A percentile compares a stretch with the other conserved stretches of the same genome.
Evolutionary conservation across 768 basidiomycete genomes (phyloP).

Genomic region (Boletus edulis): DNA sequence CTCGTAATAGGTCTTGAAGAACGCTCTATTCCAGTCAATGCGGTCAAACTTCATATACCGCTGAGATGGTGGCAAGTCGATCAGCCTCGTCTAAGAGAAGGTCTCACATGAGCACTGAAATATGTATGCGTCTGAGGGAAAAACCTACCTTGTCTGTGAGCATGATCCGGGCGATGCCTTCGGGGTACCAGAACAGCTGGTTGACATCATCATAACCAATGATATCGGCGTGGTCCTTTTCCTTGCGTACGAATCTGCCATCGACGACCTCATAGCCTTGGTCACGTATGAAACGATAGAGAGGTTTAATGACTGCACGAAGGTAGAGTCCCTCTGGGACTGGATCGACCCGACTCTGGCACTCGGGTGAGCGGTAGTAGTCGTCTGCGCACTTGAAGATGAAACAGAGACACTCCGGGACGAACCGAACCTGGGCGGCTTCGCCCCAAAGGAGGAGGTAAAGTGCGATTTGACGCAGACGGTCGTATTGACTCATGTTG

Average conservation of each 20-base stretch:
- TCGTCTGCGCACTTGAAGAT: conserved; percentile 99
- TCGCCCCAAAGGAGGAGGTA: conserved; percentile 98
- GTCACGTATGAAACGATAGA: conserved; percentile 96
- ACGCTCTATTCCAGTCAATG: conserved; percentile 93
- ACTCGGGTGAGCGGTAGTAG: conserved; percentile 98
- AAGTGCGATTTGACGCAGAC: conserved; percentile 92
- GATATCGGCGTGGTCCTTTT: conserved; percentile 89
- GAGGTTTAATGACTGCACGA: conserved; percentile 83
- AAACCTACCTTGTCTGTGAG: conserved; percentile 79
- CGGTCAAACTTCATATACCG: conserved; percentile 97
- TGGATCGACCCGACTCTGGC: conserved; percentile 87
- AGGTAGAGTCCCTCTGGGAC: conserved; percentile 97
- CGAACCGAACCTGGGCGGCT: conserved; percentile 94
- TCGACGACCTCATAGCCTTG: conserved; percentile 97
- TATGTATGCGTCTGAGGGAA: not conserved
- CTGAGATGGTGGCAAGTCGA: conserved; percentile 87
- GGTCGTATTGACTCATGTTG: conserved; percentile 97
- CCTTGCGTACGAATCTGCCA: conserved; percentile 90
- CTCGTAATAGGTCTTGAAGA: conserved; percentile 99
- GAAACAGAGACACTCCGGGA: conserved; percentile 96
- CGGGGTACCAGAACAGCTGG: conserved; percentile 99
- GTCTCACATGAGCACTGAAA: not conserved
- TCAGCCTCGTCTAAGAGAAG: conserved; percentile 68
- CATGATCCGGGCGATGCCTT: conserved; percentile 91
- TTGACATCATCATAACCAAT: conserved; percentile 99